These are phyloP conservation scores for Flaveria bidentis DNA, from an alignment of 129 eudicot genomes.

Conservation along the genomic window DNA sequence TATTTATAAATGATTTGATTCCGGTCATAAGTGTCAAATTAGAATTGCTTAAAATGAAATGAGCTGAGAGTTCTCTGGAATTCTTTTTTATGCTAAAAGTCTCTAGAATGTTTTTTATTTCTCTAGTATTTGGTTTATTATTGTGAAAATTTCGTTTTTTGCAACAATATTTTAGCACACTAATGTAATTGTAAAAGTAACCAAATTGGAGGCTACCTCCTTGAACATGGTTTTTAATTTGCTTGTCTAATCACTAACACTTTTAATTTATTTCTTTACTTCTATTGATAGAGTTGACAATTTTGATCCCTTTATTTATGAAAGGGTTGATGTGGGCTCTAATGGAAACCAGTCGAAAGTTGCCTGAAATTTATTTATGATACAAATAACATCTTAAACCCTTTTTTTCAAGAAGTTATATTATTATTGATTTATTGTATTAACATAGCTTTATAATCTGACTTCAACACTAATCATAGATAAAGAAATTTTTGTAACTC, in stretches of 20 bases:
- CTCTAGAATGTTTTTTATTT: neutral
- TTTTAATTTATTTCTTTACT: neutral
- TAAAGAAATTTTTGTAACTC: too few species aligned
- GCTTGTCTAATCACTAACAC: conserved; percentile 33
- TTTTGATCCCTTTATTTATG: neutral
- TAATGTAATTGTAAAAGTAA: neutral
- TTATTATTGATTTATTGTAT: neutral
- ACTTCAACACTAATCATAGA: too few species aligned
- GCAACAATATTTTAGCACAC: neutral
- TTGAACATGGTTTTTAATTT: conserved; percentile 63
- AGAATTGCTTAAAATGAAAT: neutral
- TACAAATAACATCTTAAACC: neutral
- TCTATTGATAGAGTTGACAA: neutral
- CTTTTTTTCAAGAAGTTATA: neutral
- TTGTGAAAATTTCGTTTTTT: neutral
- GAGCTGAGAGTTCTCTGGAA: neutral
- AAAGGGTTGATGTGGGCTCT: too few species aligned
- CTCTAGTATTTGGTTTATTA: neutral
- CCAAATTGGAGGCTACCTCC: conserved; percentile 50
- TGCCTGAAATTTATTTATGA: neutral
- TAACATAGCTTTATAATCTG: too few species aligned
- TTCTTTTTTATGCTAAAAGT: neutral
- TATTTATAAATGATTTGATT: neutral
- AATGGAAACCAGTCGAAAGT: neutral
- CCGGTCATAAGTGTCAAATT: neutral